These are phyloP conservation scores for Mucor ambiguus DNA, from an alignment of 371 early-diverging fungal species.

Conservation along the genomic window DNA sequence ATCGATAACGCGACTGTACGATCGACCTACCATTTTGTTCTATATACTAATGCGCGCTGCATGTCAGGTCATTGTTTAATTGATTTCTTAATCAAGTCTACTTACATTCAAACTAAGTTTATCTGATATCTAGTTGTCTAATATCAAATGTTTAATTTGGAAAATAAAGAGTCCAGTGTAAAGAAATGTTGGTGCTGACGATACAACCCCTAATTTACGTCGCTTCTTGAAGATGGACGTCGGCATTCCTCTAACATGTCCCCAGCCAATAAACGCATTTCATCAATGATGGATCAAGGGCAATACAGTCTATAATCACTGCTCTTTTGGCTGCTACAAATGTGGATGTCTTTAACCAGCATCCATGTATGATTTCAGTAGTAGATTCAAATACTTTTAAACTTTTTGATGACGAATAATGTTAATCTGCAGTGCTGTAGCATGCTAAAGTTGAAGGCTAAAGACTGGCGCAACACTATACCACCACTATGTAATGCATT, in stretches of 20 bases:
- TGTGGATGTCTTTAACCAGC: too few relatives aligned
- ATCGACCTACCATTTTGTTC: background rate
- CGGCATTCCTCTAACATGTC: background rate
- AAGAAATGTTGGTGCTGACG: background rate
- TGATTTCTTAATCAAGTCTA: background rate
- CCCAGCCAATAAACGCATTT: background rate
- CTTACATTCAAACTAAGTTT: background rate
- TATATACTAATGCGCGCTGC: background rate
- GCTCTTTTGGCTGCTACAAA: background rate
- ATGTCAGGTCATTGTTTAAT: background rate
- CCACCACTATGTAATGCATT: too few relatives aligned
- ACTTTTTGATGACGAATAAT: too few relatives aligned
- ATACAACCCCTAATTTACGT: slow-evolving; percentile 1
- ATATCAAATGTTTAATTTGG: background rate
- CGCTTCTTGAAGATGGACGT: slow-evolving; percentile 1
- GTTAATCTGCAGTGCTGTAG: too few relatives aligned
- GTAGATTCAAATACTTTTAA: too few relatives aligned
- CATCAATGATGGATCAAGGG: background rate
- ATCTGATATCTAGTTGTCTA: background rate
- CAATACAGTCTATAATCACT: background rate
- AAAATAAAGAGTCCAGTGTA: slow-evolving; percentile 1
- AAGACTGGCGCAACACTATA: too few relatives aligned
- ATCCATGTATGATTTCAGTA: too few relatives aligned
- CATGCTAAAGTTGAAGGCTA: too few relatives aligned
- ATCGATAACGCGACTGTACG: background rate